Conservation (phyloP, 345 rosid species). For the Cardamine chenopodiifolia region DNA sequence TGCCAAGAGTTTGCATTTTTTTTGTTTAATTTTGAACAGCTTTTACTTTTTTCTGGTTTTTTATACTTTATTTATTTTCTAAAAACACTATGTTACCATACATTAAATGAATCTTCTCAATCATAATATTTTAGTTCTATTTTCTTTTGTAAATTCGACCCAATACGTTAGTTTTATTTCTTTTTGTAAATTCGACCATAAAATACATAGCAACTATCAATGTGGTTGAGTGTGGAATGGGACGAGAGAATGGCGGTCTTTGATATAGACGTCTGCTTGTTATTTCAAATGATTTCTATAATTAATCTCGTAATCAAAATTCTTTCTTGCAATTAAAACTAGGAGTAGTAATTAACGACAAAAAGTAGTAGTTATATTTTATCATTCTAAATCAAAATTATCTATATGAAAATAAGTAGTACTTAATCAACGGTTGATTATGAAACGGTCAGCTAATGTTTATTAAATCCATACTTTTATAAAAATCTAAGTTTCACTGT, state of each 20-base stretch:
- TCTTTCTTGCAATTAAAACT: neutral
- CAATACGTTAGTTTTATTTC: too few species aligned
- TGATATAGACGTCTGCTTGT: constrained; percentile 35
- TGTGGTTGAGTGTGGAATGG: constrained; percentile 44
- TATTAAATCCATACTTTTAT: neutral
- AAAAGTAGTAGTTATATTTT: neutral
- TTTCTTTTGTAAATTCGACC: too few species aligned
- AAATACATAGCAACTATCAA: too few species aligned
- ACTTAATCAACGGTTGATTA: neutral
- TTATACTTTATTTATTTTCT: too few species aligned
- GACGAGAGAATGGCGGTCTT: constrained; percentile 40
- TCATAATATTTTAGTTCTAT: too few species aligned
- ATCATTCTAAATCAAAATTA: neutral
- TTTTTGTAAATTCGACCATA: too few species aligned
- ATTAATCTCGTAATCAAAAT: neutral
- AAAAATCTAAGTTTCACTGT: neutral
- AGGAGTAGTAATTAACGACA: neutral
- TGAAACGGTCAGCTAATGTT: neutral
- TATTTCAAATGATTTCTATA: neutral
- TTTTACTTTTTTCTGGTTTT: too few species aligned
- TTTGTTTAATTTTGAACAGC: too few species aligned
- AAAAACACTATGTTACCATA: too few species aligned
- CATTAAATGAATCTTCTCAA: too few species aligned
- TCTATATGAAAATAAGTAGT: neutral
- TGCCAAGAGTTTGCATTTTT: too few species aligned